phyloP scores from a whole-genome alignment of 2,329 filamentous ascomycete genomes.

The Calonectria hawksworthii region DNA sequence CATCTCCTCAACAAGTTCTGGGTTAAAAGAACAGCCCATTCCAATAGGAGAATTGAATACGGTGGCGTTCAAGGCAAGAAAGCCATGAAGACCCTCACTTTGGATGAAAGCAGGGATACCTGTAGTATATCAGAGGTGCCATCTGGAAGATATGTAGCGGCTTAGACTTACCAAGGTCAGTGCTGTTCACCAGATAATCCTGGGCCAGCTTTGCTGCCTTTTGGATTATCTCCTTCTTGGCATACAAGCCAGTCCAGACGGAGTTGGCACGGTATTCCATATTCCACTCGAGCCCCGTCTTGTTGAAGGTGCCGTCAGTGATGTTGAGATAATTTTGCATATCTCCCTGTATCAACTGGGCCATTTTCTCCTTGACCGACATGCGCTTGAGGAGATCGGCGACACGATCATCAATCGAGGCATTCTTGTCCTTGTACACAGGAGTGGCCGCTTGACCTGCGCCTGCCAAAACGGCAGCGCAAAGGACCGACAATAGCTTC shows the following conservation, averaged over 20 bases:
- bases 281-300: constrained; percentile 75
- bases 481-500: constrained; percentile 47
- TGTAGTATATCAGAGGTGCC: constrained; percentile 18
- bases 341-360: constrained; percentile 79
- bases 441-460: constrained; percentile 49
- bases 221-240: constrained; percentile 73
- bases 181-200: constrained; percentile 73
- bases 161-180: constrained; percentile 45
- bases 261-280: constrained; percentile 76
- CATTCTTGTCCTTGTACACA: constrained; percentile 74
- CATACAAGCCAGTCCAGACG: constrained; percentile 79
- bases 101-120: constrained; percentile 82
- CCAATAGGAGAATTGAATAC: constrained; percentile 85
- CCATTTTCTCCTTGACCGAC: constrained; percentile 81
- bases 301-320: constrained; percentile 76
- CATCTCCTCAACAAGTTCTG: constrained; percentile 75
- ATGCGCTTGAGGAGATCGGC: constrained; percentile 78
- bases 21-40: constrained; percentile 80
- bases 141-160: constrained; percentile 44
- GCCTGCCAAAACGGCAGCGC: constrained; percentile 41
- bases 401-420: constrained; percentile 74
- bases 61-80: constrained; percentile 79
- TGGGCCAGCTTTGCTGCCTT: constrained; percentile 75
- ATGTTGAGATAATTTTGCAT: constrained; percentile 81
- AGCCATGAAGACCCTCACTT: constrained; percentile 81